These are phyloP conservation scores for Malus orientalis DNA, from an alignment of 306 rosid species.

Conservation along the genomic window DNA sequence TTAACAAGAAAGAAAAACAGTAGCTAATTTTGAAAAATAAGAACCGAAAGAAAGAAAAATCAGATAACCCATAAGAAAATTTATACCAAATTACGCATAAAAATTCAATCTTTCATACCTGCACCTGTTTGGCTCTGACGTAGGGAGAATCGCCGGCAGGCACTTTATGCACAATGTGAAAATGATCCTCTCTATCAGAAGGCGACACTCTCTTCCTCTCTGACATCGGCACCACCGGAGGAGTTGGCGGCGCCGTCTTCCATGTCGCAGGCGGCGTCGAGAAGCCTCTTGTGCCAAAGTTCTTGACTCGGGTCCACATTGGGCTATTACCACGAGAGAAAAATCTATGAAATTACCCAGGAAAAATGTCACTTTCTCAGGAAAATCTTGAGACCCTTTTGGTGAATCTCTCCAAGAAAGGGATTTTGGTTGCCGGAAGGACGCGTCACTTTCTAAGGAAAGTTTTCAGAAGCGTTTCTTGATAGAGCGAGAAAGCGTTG, in stretches of 20 bases:
- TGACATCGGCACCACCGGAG: slow-evolving; percentile 39
- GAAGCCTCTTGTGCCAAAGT: slow-evolving; percentile 38
- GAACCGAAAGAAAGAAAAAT: not conserved
- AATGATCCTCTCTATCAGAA: slow-evolving; percentile 35
- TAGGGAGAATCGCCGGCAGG: slow-evolving; percentile 93
- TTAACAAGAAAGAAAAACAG: not conserved
- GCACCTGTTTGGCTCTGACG: slow-evolving; percentile 90
- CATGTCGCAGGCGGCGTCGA: slow-evolving; percentile 49
- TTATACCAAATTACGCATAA: not conserved
- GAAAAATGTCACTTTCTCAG: slow-evolving; percentile 5
- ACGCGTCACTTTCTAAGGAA: not conserved
- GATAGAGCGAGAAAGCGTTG: not conserved
- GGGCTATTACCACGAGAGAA: not conserved
- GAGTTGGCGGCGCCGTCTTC: slow-evolving; percentile 22
- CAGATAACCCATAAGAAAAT: not conserved
- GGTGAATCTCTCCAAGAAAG: slow-evolving; percentile 16
- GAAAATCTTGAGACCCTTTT: slow-evolving; percentile 25
- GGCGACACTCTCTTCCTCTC: slow-evolving; percentile 52
- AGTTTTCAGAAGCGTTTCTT: slow-evolving; percentile 12
- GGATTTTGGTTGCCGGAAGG: not conserved
- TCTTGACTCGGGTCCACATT: slow-evolving; percentile 44
- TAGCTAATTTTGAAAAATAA: not conserved
- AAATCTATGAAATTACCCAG: not conserved
- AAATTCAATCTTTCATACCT: slow-evolving; percentile 31
- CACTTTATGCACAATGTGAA: slow-evolving; percentile 69